A percentile compares a stretch with the other conserved stretches of the same genome.
phyloP scores from a whole-genome alignment of 495 filamentous ascomycete genomes.

The Annulohypoxylon stygium region DNA sequence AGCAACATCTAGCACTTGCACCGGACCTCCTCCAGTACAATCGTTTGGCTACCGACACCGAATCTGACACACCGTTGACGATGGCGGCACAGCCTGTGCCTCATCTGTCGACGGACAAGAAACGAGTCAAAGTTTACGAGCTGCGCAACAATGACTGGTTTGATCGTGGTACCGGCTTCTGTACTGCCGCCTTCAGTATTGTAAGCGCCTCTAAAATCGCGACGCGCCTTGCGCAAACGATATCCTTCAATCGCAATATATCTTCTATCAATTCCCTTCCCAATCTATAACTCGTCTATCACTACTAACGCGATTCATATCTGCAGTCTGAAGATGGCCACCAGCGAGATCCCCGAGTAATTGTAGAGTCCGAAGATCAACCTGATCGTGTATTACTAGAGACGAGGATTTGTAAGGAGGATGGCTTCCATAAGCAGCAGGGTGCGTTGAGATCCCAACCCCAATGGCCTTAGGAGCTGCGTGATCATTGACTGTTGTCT shows the following conservation, averaged over 20 bases:
- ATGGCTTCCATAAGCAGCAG: slow-evolving; percentile 99
- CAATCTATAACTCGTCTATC: slow-evolving; percentile 17
- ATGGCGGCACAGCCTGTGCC: slow-evolving; percentile 90
- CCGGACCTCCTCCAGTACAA: slow-evolving; percentile 56
- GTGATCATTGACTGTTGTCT: slow-evolving; percentile 47
- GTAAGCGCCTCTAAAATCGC: slow-evolving; percentile 66
- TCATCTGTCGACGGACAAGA: slow-evolving; percentile 86
- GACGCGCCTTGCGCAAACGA: slow-evolving; percentile 26
- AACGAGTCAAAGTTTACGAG: slow-evolving; percentile 99
- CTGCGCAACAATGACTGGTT: slow-evolving; percentile 99
- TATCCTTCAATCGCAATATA: slow-evolving; percentile 24
- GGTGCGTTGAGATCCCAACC: slow-evolving; percentile 65
- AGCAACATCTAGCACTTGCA: slow-evolving; percentile 59
- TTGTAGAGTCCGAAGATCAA: slow-evolving; percentile 93
- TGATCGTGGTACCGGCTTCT: slow-evolving; percentile 96
- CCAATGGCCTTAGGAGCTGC: neutral
- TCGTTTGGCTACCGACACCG: slow-evolving; percentile 54
- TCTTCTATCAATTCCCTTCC: slow-evolving; percentile 1
- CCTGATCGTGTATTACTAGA: slow-evolving; percentile 85
- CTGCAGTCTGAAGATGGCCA: slow-evolving; percentile 59
- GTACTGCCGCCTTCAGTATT: slow-evolving; percentile 79
- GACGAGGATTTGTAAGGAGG: slow-evolving; percentile 91
- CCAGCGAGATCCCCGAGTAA: slow-evolving; percentile 81
- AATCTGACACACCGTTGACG: slow-evolving; percentile 60
- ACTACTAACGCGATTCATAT: slow-evolving; percentile 38